Evolutionary conservation across 192 early-diverging fungal genomes (phyloP).

Genomic region (Dissophora globulifera): DNA sequence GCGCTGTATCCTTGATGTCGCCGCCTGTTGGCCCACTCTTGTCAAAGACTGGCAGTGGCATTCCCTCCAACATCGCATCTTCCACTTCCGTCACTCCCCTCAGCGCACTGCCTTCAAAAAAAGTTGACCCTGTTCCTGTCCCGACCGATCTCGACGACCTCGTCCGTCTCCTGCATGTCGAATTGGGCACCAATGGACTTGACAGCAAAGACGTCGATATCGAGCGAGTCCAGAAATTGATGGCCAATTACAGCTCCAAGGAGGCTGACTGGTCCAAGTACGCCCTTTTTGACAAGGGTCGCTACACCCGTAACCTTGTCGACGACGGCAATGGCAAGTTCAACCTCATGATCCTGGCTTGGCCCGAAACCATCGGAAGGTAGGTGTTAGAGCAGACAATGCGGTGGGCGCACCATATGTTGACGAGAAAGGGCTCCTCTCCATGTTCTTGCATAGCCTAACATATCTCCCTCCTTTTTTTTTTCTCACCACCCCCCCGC

Average conservation of each 20-base stretch:
- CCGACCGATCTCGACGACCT: slow-evolving; percentile 63
- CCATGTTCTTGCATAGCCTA: slow-evolving; percentile 7
- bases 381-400: too few species aligned
- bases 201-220: slow-evolving; percentile 68
- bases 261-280: slow-evolving; percentile 80
- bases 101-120: too few species aligned
- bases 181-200: slow-evolving; percentile 65
- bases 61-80: not conserved
- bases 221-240: slow-evolving; percentile 67
- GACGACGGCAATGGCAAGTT: slow-evolving; percentile 94
- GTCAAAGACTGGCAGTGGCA: slow-evolving; percentile 1
- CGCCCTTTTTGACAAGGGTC: slow-evolving; percentile 75
- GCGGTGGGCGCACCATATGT: slow-evolving; percentile 17
- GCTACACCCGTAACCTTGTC: slow-evolving; percentile 90
- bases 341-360: slow-evolving; percentile 94
- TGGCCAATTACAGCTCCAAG: slow-evolving; percentile 77
- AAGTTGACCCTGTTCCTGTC: slow-evolving; percentile 25
- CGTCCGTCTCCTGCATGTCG: slow-evolving; percentile 59
- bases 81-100: not conserved
- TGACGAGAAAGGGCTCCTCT: not conserved
- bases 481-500: not conserved
- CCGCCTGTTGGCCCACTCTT: slow-evolving; percentile 11
- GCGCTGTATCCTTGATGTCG: slow-evolving; percentile 1
- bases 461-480: slow-evolving; percentile 6
- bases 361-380: slow-evolving; percentile 78